Base-by-base conservation (phyloP, 2,329 filamentous ascomycete species). In the Chaetomiaceae sp. region DNA sequence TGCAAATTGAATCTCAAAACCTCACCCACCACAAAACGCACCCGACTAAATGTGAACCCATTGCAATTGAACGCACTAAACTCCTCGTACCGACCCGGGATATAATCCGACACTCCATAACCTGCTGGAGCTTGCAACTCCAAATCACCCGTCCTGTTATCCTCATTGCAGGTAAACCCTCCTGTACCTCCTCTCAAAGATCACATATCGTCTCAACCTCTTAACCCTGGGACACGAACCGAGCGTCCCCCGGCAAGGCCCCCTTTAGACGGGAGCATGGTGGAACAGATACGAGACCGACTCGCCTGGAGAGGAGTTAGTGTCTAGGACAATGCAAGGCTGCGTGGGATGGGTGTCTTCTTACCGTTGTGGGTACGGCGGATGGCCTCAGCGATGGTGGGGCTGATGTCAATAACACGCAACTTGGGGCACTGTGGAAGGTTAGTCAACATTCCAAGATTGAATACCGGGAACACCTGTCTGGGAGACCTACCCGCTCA, bases 341-440 rank as follows among this genome's bases (percentile, higher is more conserved):
- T n/a, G 6, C 5, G 15, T 9, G 8, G 4, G 19, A 12, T 0
- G 14, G 27, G 7, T 11, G 15, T n/a, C 12, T 34, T 23, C 3
- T 51, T 59, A 60, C 61, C 62, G 46, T 64, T 64, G 54, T 64
- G 85, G 19, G 85, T 88, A 64, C 84, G 74, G 51, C 83, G 76
- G 61, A 85, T 87, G 12, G 84, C 84, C 70, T 80, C 85, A n/a
- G 83, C 85, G 54, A 88, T 75, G 33, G 91, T 96, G 38, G 89
- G 87, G 64, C 87, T 90, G 63, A 96, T 89, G 71, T 96, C 91
- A 68, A 96, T 95, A 53, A 91, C 91, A 71, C 91, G 85, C 59
- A 96, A 82, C 71, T 88, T 87, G 54, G 84, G 79, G 72, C 91
- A 64, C 59, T 61, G 42, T 11, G 17, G 2, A 29, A 9, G 4